A percentile compares a stretch with the other conserved stretches of the same genome.
phyloP scores from a whole-genome alignment of 768 basidiomycete species.

The Myochromella boudieri region DNA sequence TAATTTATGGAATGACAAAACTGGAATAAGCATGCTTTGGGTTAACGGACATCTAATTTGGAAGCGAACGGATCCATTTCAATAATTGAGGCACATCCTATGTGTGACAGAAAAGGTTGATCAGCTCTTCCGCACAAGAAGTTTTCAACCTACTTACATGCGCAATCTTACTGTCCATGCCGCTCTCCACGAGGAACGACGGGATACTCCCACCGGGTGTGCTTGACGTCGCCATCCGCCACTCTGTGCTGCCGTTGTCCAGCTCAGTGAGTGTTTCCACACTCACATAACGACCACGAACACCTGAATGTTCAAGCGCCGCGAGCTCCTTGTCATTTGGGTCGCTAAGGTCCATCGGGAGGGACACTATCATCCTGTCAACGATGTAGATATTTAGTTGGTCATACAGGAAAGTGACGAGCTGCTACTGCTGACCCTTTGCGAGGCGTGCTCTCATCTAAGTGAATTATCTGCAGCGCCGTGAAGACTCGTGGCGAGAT shows the following conservation, averaged over 20 bases:
- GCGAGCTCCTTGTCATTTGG: constrained; percentile 52
- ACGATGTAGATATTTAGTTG: not conserved
- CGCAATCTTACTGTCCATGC: constrained; percentile 63
- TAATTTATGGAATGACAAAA: too few species aligned
- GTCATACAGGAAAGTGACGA: not conserved
- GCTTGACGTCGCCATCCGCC: constrained; percentile 80
- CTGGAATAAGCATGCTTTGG: too few species aligned
- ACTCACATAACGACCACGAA: constrained; percentile 66
- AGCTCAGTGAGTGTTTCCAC: constrained; percentile 67
- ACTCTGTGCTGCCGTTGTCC: constrained; percentile 64
- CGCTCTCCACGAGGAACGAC: constrained; percentile 57
- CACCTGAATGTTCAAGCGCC: constrained; percentile 61
- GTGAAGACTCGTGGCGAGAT: constrained; percentile 77
- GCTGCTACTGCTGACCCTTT: constrained; percentile 64
- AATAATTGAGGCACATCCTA: constrained; percentile 77
- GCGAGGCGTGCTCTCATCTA: constrained; percentile 44
- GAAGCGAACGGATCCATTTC: constrained; percentile 54
- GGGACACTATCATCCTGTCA: constrained; percentile 52
- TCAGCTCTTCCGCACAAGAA: not conserved
- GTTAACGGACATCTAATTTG: constrained; percentile 16
- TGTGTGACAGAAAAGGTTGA: not conserved
- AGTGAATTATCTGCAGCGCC: constrained; percentile 62
- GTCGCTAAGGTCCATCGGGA: constrained; percentile 65
- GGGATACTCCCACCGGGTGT: constrained; percentile 72
- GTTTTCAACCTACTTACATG: constrained; percentile 37